Evolutionary conservation across 345 rosid genomes (phyloP), one percentile per base, ranked within the genome.

Genomic region (Sonneratia alba): DNA sequence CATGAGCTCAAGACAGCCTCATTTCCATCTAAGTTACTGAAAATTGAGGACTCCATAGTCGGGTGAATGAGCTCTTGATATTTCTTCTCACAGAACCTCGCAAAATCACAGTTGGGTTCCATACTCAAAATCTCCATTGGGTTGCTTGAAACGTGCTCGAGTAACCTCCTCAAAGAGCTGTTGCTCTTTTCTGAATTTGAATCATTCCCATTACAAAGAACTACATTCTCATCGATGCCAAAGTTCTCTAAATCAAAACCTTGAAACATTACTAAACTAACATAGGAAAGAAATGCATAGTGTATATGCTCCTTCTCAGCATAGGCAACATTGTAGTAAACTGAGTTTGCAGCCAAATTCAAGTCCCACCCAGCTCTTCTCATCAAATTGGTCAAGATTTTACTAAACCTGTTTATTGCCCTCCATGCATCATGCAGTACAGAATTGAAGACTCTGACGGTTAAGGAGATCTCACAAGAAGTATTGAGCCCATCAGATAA

Each of bases 341-440:
- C 85, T 40, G 84, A 92, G 49, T 68, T 81, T 9, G 97, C 97
- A 0, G 86, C 97, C 83, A 89, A 82, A 81, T 87, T 82, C 89
- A 95, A 85, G 87, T 95, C 91, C 99, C 99, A 95, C 42, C 87
- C 87, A 74, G 93, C 87, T 84, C 82, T 89, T 66, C 72, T 85
- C 97, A 92, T 95, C 88, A 92, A 83, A 45, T 67, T 82, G 71
- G 90, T 86, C 87, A 95, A 71, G 80, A 88, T 83, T 81, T 78
- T 92, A 65, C 88, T 87, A 62, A 95, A 95, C 37, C 79, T 86
- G 80, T 79, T 85, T 1, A 80, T 79, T 74, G 86, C 88, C 82
- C 82, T 83, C 74, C 86, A 79, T 15, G 84, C 84, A 84, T 95
- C 99, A 76, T 70, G 79, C 71, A 92, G 74, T 21, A 89, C 69